Evolutionary conservation across 345 rosid species (phyloP), one percentile per base, ranked within the genome.

Genomic region (Noccaea bulbosa): DNA sequence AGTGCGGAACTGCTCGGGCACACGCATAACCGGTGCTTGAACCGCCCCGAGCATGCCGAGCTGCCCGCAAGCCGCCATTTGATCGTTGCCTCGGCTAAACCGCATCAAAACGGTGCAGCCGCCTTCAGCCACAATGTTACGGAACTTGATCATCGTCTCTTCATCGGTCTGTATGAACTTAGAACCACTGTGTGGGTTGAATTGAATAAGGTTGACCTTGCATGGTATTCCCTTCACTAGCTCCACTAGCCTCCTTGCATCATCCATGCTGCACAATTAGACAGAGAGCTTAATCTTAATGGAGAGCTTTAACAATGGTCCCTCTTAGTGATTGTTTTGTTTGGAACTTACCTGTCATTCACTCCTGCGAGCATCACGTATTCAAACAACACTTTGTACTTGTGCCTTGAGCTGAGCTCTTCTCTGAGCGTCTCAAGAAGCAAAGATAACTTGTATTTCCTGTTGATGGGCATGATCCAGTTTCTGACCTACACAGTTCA

Each of bases 31-130:
- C 0, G 96, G 98, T 49, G 90, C 89, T 66, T 83, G 89, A 57
- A 83, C 45, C 3, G 73, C 49, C 34, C 96, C 95, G 0, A 78
- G 89, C 58, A 85, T 85, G 70, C 98, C 98, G 34, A 93, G 98
- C 81, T 93, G 98, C 44, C 98, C 96, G 60, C 96, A 91, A 14
- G 97, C 98, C 37, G 97, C 98, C 98, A 87, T 93, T 83, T 89
- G 86, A 83, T 93, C 98, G 38, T 91, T 91, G 22, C 97, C 98
- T 80, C 94, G 81, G 68, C 96, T 89, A 53, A 75, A 75, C 55
- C 97, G 70, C 80, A 85, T 63, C 71, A 91, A 83, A 68, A 91
- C 97, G 0, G 66, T 47, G 79, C 88, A 83, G 33, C 90, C 91
- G 40, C 76, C 97, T 78, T 74, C 85, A 2, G 87, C 93, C 78